Conservation (phyloP, 352 stramenopile species). For the Blastocystis sp. region DNA sequence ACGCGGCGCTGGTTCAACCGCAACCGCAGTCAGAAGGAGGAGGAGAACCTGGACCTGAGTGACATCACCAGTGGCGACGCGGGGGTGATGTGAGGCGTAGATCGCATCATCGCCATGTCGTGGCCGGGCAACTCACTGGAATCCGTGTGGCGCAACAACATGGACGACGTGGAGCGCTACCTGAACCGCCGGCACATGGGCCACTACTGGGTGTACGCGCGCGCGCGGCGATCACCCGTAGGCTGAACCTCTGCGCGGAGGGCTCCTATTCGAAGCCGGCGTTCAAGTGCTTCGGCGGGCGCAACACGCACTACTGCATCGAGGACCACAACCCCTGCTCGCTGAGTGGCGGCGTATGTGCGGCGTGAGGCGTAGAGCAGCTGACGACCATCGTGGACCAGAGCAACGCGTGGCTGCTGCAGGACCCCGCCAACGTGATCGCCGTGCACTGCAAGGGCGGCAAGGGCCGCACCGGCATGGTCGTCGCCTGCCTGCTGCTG, state of each 20-base stretch:
- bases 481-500: slow-evolving; percentile 65
- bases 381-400: slow-evolving; percentile 29
- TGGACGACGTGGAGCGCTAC: slow-evolving; percentile 69
- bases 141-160: slow-evolving; percentile 59
- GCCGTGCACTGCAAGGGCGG: slow-evolving; percentile 67
- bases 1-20: slow-evolving; percentile 59
- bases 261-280: slow-evolving; percentile 1
- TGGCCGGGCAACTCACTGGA: slow-evolving; percentile 45
- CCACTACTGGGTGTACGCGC: slow-evolving; percentile 64
- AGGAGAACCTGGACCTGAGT: slow-evolving; percentile 56
- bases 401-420: slow-evolving; percentile 22
- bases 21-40: slow-evolving; percentile 61
- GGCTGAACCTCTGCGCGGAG: slow-evolving; percentile 69
- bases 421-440: slow-evolving; percentile 58
- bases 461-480: slow-evolving; percentile 67
- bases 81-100: not conserved
- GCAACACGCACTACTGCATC: slow-evolving; percentile 49
- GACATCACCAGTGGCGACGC: slow-evolving; percentile 10
- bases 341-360: not conserved
- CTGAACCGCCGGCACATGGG: slow-evolving; percentile 40
- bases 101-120: slow-evolving; percentile 68
- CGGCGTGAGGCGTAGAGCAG: not conserved
- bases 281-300: slow-evolving; percentile 15
- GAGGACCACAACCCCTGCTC: slow-evolving; percentile 69
- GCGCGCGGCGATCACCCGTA: not conserved